A percentile compares a stretch with the other conserved stretches of the same genome.
These are phyloP conservation scores for Boletus huronensis DNA, from an alignment of 768 basidiomycete species.

Conservation along the genomic window DNA sequence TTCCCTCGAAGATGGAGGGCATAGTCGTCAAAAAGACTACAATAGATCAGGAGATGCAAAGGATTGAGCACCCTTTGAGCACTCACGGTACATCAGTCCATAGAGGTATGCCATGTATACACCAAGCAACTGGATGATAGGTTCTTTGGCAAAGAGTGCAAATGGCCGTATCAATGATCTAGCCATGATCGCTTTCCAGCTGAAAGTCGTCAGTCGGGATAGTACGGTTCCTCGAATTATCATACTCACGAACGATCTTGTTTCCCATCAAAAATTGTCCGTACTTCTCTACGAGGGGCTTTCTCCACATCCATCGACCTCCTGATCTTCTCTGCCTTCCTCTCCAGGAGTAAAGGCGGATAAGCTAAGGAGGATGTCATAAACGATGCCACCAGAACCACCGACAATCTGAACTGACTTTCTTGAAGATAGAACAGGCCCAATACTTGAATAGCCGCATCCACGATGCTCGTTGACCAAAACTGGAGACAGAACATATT, in stretches of 20 bases:
- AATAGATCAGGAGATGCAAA: neutral
- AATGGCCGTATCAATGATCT: slow-evolving; percentile 68
- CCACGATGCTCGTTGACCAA: slow-evolving; percentile 62
- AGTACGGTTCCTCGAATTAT: neutral
- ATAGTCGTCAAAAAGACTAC: slow-evolving; percentile 67
- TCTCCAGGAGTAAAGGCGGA: slow-evolving; percentile 37
- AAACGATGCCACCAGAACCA: slow-evolving; percentile 8
- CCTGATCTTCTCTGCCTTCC: slow-evolving; percentile 48
- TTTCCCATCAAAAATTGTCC: slow-evolving; percentile 44
- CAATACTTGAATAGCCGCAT: slow-evolving; percentile 48
- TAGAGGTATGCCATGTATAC: slow-evolving; percentile 70
- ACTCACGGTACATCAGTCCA: slow-evolving; percentile 55
- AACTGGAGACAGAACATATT: slow-evolving; percentile 38
- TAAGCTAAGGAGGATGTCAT: slow-evolving; percentile 20
- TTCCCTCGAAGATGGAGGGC: slow-evolving; percentile 50
- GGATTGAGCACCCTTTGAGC: neutral
- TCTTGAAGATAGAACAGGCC: slow-evolving; percentile 60
- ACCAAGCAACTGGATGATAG: slow-evolving; percentile 65
- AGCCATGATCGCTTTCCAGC: slow-evolving; percentile 50
- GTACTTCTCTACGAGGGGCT: slow-evolving; percentile 34
- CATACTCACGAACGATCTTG: slow-evolving; percentile 43
- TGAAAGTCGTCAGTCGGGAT: slow-evolving; percentile 19
- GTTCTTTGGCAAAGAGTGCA: slow-evolving; percentile 53
- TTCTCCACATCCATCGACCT: slow-evolving; percentile 49
- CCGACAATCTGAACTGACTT: slow-evolving; percentile 39